A percentile compares a stretch with the other conserved stretches of the same genome.
phyloP scores from a whole-genome alignment of 140 eudicot genomes.

The Eryngium alpinum region DNA sequence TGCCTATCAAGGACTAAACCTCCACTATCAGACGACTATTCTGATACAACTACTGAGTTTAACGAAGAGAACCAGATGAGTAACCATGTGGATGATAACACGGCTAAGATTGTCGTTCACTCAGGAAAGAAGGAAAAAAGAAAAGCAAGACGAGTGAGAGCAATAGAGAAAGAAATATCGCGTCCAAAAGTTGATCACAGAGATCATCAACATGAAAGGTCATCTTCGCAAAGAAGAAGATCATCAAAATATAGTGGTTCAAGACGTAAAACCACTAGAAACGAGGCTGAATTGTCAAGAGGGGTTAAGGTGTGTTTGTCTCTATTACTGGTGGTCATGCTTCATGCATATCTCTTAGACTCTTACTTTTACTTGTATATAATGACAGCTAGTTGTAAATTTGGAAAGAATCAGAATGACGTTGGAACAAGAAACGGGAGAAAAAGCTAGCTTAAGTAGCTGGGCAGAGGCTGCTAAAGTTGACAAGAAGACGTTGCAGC shows the following conservation, averaged over 20 bases:
- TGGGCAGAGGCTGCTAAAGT: slow-evolving; percentile 89
- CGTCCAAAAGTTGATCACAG: slow-evolving; percentile 25
- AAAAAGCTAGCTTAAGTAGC: slow-evolving; percentile 46
- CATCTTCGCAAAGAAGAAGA: slow-evolving; percentile 24
- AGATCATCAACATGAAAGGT: slow-evolving; percentile 22
- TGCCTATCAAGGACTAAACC: slow-evolving; percentile 36
- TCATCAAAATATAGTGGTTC: slow-evolving; percentile 27
- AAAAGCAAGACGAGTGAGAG: slow-evolving; percentile 39
- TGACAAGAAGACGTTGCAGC: slow-evolving; percentile 53
- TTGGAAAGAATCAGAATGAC: slow-evolving; percentile 51
- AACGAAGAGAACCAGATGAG: slow-evolving; percentile 14
- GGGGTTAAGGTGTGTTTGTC: slow-evolving; percentile 60
- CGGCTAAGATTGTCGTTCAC: slow-evolving; percentile 37
- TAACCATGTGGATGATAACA: slow-evolving; percentile 17
- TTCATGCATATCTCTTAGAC: not conserved
- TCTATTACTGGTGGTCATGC: not conserved
- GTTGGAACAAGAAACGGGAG: slow-evolving; percentile 64
- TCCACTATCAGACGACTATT: slow-evolving; percentile 21
- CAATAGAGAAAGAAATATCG: slow-evolving; percentile 25
- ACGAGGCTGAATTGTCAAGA: slow-evolving; percentile 68
- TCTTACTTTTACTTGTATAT: slow-evolving; percentile 14
- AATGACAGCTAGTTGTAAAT: slow-evolving; percentile 56
- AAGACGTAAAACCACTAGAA: slow-evolving; percentile 45
- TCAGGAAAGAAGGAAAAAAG: slow-evolving; percentile 65
- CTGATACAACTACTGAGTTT: slow-evolving; percentile 16